Conservation (phyloP, 352 stramenopile genomes). For the Pythium biforme region DNA sequence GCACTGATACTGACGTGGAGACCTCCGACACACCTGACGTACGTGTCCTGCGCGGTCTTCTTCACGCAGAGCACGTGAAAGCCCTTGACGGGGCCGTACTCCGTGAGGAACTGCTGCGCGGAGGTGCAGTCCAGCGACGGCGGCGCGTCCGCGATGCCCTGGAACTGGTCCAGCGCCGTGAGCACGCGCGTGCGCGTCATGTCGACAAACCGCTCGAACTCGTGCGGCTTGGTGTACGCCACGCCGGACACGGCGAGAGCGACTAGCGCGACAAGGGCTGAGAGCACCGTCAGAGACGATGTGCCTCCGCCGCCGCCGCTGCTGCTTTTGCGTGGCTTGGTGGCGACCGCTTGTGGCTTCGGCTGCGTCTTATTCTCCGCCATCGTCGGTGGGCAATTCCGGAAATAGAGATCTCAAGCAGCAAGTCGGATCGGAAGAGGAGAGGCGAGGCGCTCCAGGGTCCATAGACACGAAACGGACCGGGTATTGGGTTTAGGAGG, state of each 20-base stretch:
- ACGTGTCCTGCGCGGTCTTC: slow-evolving; percentile 43
- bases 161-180: slow-evolving; percentile 33
- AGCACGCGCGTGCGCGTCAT: slow-evolving; percentile 26
- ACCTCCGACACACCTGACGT: no score
- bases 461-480: slow-evolving; percentile 10
- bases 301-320: background rate
- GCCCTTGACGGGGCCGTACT: slow-evolving; percentile 55
- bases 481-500: background rate
- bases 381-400: background rate
- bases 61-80: slow-evolving; percentile 73
- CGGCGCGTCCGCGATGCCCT: slow-evolving; percentile 18
- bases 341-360: background rate
- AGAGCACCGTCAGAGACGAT: slow-evolving; percentile 20
- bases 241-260: slow-evolving; percentile 29
- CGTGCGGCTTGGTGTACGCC: slow-evolving; percentile 21
- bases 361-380: background rate
- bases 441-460: background rate
- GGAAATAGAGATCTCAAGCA: slow-evolving; percentile 6
- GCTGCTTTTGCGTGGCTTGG: background rate
- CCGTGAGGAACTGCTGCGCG: slow-evolving; percentile 50
- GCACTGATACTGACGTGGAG: no score
- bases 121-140: slow-evolving; percentile 33
- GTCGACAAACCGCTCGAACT: slow-evolving; percentile 19
- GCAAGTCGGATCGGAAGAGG: slow-evolving; percentile 5
- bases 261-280: slow-evolving; percentile 29